phyloP scores from a whole-genome alignment of 768 basidiomycete species.

The Leccinellum rugosiceps region DNA sequence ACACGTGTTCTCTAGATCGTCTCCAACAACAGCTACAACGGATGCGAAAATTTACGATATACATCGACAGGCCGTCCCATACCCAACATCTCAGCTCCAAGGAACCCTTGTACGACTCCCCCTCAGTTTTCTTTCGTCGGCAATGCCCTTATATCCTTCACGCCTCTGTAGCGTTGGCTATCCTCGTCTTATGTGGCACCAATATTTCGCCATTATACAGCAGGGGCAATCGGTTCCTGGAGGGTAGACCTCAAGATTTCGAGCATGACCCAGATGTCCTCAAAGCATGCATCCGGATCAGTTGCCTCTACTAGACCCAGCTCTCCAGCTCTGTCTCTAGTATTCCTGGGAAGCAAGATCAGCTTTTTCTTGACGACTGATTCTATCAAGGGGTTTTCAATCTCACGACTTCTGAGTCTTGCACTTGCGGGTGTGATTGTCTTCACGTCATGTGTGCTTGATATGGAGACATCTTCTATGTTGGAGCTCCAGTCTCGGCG shows the following conservation, averaged over 20 bases:
- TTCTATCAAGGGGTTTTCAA: constrained; percentile 86
- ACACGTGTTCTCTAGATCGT: constrained; percentile 87
- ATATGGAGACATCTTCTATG: constrained; percentile 66
- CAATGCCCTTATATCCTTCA: constrained; percentile 77
- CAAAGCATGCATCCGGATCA: constrained; percentile 60
- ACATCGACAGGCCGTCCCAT: constrained; percentile 89
- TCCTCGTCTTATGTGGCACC: constrained; percentile 74
- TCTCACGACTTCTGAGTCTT: constrained; percentile 84
- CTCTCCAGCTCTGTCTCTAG: constrained; percentile 64
- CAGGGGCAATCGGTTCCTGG: constrained; percentile 95
- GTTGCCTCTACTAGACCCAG: constrained; percentile 66
- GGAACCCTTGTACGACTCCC: constrained; percentile 89
- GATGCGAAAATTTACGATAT: constrained; percentile 89
- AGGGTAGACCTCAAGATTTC: constrained; percentile 80
- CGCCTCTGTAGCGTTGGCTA: constrained; percentile 70
- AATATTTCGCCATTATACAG: constrained; percentile 90
- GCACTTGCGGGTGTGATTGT: constrained; percentile 85
- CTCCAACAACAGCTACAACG: constrained; percentile 88
- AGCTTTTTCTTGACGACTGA: too few relatives aligned
- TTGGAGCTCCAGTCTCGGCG: constrained; percentile 83
- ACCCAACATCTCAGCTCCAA: too few relatives aligned
- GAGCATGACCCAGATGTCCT: constrained; percentile 55
- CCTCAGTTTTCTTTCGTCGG: constrained; percentile 90
- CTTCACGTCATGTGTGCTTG: constrained; percentile 70
- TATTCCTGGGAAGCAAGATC: constrained; percentile 77